phyloP scores from a whole-genome alignment of 2,329 filamentous ascomycete genomes.

The Aspergillus vadensis region DNA sequence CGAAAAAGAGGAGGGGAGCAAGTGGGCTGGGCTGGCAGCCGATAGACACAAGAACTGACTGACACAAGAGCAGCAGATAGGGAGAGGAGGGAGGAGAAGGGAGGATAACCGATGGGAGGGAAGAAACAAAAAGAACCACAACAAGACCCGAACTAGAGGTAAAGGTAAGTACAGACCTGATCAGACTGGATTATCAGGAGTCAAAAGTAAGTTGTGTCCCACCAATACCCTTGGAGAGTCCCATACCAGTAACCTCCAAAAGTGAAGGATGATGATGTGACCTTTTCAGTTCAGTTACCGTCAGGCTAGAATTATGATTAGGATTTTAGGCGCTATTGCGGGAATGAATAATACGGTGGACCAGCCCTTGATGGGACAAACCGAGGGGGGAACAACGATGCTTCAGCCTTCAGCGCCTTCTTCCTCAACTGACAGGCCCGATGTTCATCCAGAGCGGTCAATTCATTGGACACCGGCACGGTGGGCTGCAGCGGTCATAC shows the following conservation, averaged over 20 bases:
- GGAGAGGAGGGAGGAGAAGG: too few species aligned
- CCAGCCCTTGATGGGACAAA: conserved; percentile 11
- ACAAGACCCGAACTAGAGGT: conserved; percentile 1
- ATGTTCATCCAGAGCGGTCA: conserved; percentile 13
- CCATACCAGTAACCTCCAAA: too few species aligned
- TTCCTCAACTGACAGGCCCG: conserved; percentile 6
- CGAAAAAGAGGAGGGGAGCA: conserved; percentile 17
- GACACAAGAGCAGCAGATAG: not conserved
- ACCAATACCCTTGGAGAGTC: too few species aligned
- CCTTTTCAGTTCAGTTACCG: not conserved
- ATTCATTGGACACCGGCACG: conserved; percentile 18
- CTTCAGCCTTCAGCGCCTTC: not conserved
- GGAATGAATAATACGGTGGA: conserved; percentile 4
- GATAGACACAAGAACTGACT: conserved; percentile 11
- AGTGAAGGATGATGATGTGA: not conserved
- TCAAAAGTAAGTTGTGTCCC: too few species aligned
- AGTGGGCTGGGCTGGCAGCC: conserved; percentile 20
- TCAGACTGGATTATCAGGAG: not conserved
- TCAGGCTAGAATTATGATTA: not conserved
- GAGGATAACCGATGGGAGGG: too few species aligned
- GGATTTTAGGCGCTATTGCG: not conserved
- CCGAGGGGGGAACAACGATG: conserved; percentile 7
- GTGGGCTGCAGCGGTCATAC: conserved; percentile 15
- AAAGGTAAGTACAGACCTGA: not conserved
- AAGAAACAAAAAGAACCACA: not conserved